phyloP scores from a whole-genome alignment of 129 eudicot genomes.

The Centella asiatica region DNA sequence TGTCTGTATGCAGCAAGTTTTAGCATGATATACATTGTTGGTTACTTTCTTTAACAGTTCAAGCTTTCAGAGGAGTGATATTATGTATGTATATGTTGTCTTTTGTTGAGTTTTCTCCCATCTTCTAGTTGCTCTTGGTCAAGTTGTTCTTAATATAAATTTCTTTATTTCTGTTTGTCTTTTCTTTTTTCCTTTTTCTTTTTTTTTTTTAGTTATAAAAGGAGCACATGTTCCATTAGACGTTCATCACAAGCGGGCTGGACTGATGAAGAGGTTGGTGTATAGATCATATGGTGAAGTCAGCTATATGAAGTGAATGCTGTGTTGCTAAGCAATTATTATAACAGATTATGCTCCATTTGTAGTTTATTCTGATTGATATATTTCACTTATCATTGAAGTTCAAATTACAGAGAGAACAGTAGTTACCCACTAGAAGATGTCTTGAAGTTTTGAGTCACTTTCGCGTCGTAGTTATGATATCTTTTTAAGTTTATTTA shows the following conservation, averaged over 20 bases:
- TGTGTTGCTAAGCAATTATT: neutral
- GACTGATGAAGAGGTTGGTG: conserved; percentile 80
- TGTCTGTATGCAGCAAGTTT: too few species aligned
- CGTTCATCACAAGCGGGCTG: conserved; percentile 89
- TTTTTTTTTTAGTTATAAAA: conserved; percentile 25
- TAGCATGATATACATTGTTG: too few species aligned
- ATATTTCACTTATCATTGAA: neutral
- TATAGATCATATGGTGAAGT: neutral
- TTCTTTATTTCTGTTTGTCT: conserved; percentile 2
- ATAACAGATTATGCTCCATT: neutral
- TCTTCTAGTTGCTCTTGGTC: neutral
- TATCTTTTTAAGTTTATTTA: neutral
- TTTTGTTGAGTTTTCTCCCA: neutral
- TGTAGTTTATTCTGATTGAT: neutral
- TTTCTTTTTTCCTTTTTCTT: too few species aligned
- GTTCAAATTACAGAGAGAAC: neutral
- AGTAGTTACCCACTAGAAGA: too few species aligned
- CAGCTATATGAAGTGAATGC: neutral
- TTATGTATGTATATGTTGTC: neutral
- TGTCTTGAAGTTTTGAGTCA: neutral
- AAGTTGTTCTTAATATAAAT: neutral
- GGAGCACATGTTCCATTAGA: conserved; percentile 35
- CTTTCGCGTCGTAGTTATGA: neutral
- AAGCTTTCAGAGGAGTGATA: too few species aligned
- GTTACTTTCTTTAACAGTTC: too few species aligned